Base-by-base conservation (phyloP, 768 basidiomycete genomes). In the Dentipellis fragilis region DNA sequence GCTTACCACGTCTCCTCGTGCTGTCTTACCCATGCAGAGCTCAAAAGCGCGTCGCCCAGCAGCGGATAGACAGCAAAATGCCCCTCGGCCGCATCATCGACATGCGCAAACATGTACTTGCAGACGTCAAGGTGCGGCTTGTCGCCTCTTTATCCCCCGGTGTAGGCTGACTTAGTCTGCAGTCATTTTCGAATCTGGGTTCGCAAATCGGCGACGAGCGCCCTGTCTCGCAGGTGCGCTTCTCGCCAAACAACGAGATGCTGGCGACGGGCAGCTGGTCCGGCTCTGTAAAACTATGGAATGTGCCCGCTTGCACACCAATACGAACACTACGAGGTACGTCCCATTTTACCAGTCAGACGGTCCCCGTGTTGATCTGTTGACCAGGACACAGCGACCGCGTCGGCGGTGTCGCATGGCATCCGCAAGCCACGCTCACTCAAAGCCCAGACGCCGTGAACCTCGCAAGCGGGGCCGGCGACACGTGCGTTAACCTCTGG, bases 201-300 rank as follows among this genome's bases (percentile, higher is more conserved):
- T 97, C 96, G 0, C 95, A 98, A 77, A 93, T 98, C 62, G 96
- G 93, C 54, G 96, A 97, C 68, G 93, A 96, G 62, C 80, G 96
- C 45, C 93, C 96, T 1, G 82, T 98, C 60, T 87, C 93, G 2
- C 85, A 89, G 72, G 90, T 97, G 29, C 87, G 96, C 39, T 98
- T 98, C 69, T 83, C 95, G 3, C 96, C 96, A 8, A 89, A 97
- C 67, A 88, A 87, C 67, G 71, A 89, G 64, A 77, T 88, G 56
- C 79, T 97, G 49, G 89, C 93, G 4, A 95, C 95, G 1, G 93
- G 89, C 10, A 93, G 91, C 62, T 99, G 96, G 96, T 90, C 94
- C 29, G 96, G 96, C 17, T 84, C 84, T 46, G 84, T 93, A 19
- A 98, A 93, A 71, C 65, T 98, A 16, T 99, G 96, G 96, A 90